Evolutionary conservation across 2,329 filamentous ascomycete species (phyloP).

Genomic region (Ophiostoma pallidulum): DNA sequence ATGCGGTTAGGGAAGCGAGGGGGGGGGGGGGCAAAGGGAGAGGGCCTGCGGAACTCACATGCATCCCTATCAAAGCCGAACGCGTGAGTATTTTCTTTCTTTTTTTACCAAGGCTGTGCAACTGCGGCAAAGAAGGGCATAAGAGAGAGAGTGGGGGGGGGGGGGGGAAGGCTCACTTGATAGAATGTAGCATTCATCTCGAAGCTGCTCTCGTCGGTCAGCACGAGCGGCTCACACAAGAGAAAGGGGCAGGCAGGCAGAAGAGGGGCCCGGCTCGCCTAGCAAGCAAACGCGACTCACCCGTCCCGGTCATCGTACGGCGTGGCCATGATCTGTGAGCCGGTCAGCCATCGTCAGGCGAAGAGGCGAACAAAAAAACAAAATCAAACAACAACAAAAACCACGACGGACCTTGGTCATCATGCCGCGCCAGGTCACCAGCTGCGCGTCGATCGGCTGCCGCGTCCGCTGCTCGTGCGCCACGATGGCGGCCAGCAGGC

Average conservation of each 20-base stretch:
- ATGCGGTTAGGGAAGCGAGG: neutral
- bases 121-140: too few relatives aligned
- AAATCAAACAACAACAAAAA: neutral
- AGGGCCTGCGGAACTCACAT: slow-evolving; percentile 13
- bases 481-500: slow-evolving; percentile 66
- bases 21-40: too few relatives aligned
- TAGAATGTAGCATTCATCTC: slow-evolving; percentile 93
- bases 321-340: slow-evolving; percentile 67
- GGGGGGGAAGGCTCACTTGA: slow-evolving; percentile 71
- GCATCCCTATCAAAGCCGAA: slow-evolving; percentile 11
- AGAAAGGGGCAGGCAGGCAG: neutral
- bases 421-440: slow-evolving; percentile 95
- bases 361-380: neutral
- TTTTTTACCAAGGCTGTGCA: neutral
- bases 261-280: too few relatives aligned
- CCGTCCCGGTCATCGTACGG: slow-evolving; percentile 76
- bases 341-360: too few relatives aligned
- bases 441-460: slow-evolving; percentile 60
- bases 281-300: slow-evolving; percentile 32
- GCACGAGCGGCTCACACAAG: neutral
- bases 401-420: slow-evolving; percentile 71
- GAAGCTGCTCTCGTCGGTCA: slow-evolving; percentile 46
- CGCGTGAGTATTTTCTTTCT: neutral
- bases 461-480: slow-evolving; percentile 60
- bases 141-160: too few relatives aligned